Conservation (phyloP, 1,284 basidiomycete species). For the Ceraceosorus bombacis region DNA sequence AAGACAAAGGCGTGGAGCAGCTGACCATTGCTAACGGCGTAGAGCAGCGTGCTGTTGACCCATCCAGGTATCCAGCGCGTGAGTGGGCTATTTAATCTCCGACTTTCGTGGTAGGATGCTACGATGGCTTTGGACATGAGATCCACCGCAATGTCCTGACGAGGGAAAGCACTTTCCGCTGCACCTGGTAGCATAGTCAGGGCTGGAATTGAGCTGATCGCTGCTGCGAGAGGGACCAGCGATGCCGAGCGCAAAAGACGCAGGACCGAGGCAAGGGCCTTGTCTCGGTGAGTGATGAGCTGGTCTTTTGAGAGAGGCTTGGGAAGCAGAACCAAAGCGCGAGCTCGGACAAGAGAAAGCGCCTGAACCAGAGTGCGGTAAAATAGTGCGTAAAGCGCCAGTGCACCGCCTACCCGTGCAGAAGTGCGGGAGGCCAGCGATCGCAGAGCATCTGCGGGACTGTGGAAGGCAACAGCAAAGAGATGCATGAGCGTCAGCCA, state of each 20-base stretch:
- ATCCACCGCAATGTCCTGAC: conserved; percentile 23
- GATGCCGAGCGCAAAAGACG: conserved; percentile 18
- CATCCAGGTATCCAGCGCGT: conserved; percentile 33
- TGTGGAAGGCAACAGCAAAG: neutral
- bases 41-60: conserved; percentile 30
- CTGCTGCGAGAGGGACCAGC: conserved; percentile 23
- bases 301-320: conserved; percentile 1
- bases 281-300: conserved; percentile 5
- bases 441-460: conserved; percentile 15
- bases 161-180: conserved; percentile 10
- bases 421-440: conserved; percentile 20
- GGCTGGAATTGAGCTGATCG: conserved; percentile 13
- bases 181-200: conserved; percentile 19
- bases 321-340: conserved; percentile 10
- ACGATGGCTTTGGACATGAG: conserved; percentile 25
- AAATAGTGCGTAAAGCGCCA: conserved; percentile 27
- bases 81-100: conserved; percentile 11
- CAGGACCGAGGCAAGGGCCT: conserved; percentile 5
- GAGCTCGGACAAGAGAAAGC: conserved; percentile 17
- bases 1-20: conserved; percentile 38
- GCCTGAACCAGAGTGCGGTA: conserved; percentile 23
- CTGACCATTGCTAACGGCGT: conserved; percentile 37
- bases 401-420: conserved; percentile 16
- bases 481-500: too few relatives aligned
- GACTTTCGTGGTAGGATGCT: conserved; percentile 18